phyloP scores from a whole-genome alignment of 306 rosid species.

The Medicago ruthenica region DNA sequence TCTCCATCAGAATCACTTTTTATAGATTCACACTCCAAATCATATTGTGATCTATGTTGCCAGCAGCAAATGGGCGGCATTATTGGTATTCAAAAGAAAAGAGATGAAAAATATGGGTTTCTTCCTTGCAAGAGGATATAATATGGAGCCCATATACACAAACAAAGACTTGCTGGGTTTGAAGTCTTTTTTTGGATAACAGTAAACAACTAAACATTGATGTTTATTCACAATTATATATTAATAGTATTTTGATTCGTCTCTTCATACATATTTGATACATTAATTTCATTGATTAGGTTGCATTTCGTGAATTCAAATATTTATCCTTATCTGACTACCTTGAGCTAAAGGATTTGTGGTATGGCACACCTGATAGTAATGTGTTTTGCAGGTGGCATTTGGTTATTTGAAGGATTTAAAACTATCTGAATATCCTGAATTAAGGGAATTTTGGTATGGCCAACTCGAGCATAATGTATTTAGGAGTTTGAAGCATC shows the following conservation, averaged over 20 bases:
- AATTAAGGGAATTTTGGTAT: neutral
- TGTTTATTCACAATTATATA: too few relatives aligned
- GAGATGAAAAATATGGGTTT: too few relatives aligned
- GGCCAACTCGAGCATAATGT: neutral
- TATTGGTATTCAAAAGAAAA: too few relatives aligned
- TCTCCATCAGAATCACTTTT: too few relatives aligned
- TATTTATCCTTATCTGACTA: neutral
- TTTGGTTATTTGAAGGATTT: neutral
- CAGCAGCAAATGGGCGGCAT: too few relatives aligned
- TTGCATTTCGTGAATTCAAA: neutral
- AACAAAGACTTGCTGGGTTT: too few relatives aligned
- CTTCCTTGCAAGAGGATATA: too few relatives aligned
- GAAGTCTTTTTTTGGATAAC: too few relatives aligned
- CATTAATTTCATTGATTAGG: conserved; percentile 14
- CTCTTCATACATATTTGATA: neutral
- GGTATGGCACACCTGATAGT: neutral
- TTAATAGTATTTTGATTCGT: neutral
- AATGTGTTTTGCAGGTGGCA: neutral
- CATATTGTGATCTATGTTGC: too few relatives aligned
- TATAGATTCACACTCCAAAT: too few relatives aligned
- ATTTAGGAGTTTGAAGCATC: neutral
- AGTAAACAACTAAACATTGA: too few relatives aligned
- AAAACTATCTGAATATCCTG: neutral
- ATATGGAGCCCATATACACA: too few relatives aligned
- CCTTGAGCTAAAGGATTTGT: conserved; percentile 1